Evolutionary conservation across 2,329 filamentous ascomycete genomes (phyloP).

Genomic region (Scedosporium apiospermum): DNA sequence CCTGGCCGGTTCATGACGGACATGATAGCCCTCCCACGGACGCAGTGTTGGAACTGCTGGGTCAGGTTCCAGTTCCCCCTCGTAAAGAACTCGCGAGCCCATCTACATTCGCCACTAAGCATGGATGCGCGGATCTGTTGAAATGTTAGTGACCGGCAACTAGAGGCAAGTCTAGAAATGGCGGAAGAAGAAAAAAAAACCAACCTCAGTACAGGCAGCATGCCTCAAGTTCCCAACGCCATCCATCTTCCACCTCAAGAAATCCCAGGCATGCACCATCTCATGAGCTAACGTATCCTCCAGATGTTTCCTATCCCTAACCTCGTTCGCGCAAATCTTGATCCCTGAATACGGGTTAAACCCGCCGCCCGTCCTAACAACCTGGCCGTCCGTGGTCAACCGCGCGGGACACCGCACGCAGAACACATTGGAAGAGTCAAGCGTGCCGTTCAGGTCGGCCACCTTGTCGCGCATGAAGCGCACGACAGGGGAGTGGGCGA

Average conservation of each 20-base stretch:
- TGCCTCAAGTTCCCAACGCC: constrained; percentile 71
- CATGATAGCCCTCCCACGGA: constrained; percentile 68
- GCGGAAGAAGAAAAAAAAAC: too few species aligned
- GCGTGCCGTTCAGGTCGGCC: constrained; percentile 62
- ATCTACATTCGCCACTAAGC: constrained; percentile 88
- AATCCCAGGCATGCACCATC: constrained; percentile 96
- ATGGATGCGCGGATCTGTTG: constrained; percentile 80
- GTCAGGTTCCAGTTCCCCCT: constrained; percentile 81
- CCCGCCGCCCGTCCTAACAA: constrained; percentile 63
- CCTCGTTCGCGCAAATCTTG: constrained; percentile 83
- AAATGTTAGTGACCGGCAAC: constrained; percentile 8
- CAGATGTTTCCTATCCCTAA: constrained; percentile 68
- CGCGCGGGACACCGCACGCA: constrained; percentile 67
- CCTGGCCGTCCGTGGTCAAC: constrained; percentile 45
- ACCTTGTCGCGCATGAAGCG: constrained; percentile 82
- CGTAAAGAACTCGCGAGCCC: constrained; percentile 75
- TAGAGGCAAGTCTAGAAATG: too few species aligned
- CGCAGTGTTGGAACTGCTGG: constrained; percentile 89
- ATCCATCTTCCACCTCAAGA: constrained; percentile 84
- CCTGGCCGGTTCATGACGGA: constrained; percentile 70
- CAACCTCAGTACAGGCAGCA: constrained; percentile 85
- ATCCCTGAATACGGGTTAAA: constrained; percentile 85
- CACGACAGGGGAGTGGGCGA: constrained; percentile 76
- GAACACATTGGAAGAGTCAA: constrained; percentile 66
- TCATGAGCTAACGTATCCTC: constrained; percentile 95